These are phyloP conservation scores for Talaromyces rugulosus DNA, from an alignment of 2,329 filamentous ascomycete genomes.

Conservation along the genomic window DNA sequence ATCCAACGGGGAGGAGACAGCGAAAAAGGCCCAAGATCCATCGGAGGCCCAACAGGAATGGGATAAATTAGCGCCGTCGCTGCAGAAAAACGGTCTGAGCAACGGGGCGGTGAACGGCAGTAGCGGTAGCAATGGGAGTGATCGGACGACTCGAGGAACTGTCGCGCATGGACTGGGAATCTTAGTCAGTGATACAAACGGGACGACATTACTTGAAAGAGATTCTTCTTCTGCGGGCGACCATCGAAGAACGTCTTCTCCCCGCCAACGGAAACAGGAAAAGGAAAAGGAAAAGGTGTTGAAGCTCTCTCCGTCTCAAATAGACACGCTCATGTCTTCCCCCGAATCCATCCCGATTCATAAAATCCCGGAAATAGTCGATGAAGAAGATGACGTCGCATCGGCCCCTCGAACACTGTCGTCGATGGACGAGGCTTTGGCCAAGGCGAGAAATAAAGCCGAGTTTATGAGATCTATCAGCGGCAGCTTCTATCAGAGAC, in stretches of 20 bases:
- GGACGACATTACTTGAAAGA: neutral
- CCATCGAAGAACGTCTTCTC: neutral
- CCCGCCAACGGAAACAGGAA: slow-evolving; percentile 5
- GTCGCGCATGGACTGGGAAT: slow-evolving; percentile 8
- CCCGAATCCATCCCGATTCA: slow-evolving; percentile 46
- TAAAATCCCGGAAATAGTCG: slow-evolving; percentile 20
- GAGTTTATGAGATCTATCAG: slow-evolving; percentile 19
- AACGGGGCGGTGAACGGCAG: neutral
- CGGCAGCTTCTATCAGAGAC: slow-evolving; percentile 11
- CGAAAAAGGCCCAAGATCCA: neutral
- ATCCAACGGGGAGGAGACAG: neutral
- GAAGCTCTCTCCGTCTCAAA: slow-evolving; percentile 48
- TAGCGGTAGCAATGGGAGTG: neutral
- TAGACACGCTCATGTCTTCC: slow-evolving; percentile 47
- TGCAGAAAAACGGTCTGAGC: neutral
- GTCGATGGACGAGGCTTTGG: slow-evolving; percentile 25
- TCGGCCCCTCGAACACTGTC: slow-evolving; percentile 4
- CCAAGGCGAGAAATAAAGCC: slow-evolving; percentile 16
- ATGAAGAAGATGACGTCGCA: neutral
- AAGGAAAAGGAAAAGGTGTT: slow-evolving; percentile 32
- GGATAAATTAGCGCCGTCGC: slow-evolving; percentile 2
- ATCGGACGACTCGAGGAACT: neutral
- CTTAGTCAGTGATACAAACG: slow-evolving; percentile 1
- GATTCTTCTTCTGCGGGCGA: neutral
- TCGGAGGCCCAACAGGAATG: slow-evolving; percentile 11